Evolutionary conservation across 345 rosid genomes (phyloP), one percentile per base, ranked within the genome.

Genomic region (Melastoma malabathricum): DNA sequence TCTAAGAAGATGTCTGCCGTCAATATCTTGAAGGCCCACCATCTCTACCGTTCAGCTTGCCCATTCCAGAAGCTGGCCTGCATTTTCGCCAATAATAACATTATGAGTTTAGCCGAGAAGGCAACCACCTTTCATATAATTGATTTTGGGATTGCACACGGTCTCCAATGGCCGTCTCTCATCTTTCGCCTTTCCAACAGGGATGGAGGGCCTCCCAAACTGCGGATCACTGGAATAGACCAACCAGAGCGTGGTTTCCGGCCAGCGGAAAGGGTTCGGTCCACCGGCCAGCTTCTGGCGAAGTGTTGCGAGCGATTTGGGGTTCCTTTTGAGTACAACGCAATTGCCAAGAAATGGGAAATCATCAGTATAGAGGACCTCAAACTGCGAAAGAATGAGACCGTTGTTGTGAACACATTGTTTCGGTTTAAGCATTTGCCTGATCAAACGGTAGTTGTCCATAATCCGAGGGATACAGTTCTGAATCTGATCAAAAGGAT

Each of bases 181-280:
- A 88, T 88, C 60, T 71, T 68, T 46, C 65, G 69, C 18, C 95
- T 89, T 50, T 64, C 86, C 5, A 58, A 5, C 31, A 68, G 75
- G 50, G 18, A 59, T 6, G 81, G 81, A 51, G 89, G 92, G 39
- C 81, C 95, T 2, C 92, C 89, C 31, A 89, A 73, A 70, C 74
- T 89, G 44, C 75, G 95, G 12, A 81, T 89, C 10, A 89, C 97
- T 0, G 97, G 95, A 19, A 84, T 89, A 47, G 95, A 89, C 63
- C 71, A 80, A 19, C 97, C 97, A 17, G 83, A 80, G 18, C 64
- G 65, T 0, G 97, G 97, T 13, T 78, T 84, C 60, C 72, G 95
- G 61, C 97, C 92, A 46, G 77, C 81, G 14, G 86, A 80, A 68
- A 73, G 83, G 59, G 77, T 84, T 29, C 69, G 60, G 52, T 77